Evolutionary conservation across 306 rosid species (phyloP).

Genomic region (Medicago lupulina): DNA sequence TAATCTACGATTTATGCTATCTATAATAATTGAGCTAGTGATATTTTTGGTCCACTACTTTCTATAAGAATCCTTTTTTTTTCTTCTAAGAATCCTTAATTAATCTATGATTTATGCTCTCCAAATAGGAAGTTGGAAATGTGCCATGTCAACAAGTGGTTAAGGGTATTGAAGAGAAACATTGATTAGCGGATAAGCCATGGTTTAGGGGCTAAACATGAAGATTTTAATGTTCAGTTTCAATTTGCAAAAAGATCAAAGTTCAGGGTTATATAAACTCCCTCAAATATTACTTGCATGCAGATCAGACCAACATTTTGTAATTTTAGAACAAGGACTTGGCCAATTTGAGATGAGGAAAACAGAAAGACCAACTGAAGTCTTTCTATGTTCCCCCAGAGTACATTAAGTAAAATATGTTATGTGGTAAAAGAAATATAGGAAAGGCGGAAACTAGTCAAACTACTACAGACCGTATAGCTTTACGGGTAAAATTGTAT

Average conservation of each 20-base stretch:
- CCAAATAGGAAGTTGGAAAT: not conserved
- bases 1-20: too few relatives aligned
- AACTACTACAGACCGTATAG: not conserved
- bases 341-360: not conserved
- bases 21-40: too few relatives aligned
- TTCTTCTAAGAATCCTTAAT: too few relatives aligned
- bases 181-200: too few relatives aligned
- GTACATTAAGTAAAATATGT: slow-evolving; percentile 19
- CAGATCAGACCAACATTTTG: not conserved
- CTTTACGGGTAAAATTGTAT: not conserved
- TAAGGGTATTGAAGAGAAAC: not conserved
- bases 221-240: not conserved
- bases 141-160: not conserved
- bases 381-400: not conserved
- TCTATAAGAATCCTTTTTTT: not conserved
- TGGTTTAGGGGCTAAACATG: too few relatives aligned
- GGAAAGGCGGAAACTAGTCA: not conserved
- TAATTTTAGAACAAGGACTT: not conserved
- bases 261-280: not conserved
- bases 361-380: not conserved
- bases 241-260: slow-evolving; percentile 4
- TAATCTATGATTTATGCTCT: not conserved
- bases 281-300: not conserved
- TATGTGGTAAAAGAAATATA: not conserved
- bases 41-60: not conserved